Conservation (phyloP, 345 rosid genomes). For the Populus euphratica region DNA sequence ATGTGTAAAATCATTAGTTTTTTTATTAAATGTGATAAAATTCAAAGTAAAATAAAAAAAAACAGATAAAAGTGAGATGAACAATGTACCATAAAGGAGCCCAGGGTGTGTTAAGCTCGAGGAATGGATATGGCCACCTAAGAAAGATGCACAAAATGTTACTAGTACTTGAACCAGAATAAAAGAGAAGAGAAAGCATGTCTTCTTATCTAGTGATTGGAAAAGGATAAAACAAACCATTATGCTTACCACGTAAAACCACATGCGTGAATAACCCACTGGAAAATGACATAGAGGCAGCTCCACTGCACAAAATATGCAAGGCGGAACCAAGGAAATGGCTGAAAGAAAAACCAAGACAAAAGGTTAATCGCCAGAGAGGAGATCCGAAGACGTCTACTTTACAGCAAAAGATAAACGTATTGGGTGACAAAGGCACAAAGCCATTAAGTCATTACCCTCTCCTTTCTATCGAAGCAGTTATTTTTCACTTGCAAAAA, state of each 20-base stretch:
- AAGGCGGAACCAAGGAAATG: constrained; percentile 80
- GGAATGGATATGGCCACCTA: constrained; percentile 97
- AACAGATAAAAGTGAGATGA: neutral
- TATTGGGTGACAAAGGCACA: neutral
- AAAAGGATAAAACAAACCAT: neutral
- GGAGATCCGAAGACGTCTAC: neutral
- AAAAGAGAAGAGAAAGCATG: too few species aligned
- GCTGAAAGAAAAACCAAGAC: constrained; percentile 12
- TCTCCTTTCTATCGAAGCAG: neutral
- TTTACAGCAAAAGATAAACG: neutral
- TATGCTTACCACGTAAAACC: constrained; percentile 66
- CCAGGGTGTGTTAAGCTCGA: constrained; percentile 58
- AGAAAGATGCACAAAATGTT: neutral
- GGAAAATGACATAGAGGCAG: constrained; percentile 66
- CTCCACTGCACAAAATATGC: constrained; percentile 82
- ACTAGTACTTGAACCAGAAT: constrained; percentile 1
- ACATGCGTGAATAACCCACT: constrained; percentile 81
- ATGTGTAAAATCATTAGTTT: neutral
- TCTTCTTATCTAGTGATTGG: neutral
- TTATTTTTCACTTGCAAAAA: neutral
- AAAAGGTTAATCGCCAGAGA: neutral
- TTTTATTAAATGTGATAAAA: too few species aligned
- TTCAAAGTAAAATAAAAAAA: neutral
- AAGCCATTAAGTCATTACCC: too few species aligned
- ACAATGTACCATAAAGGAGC: constrained; percentile 66